Conservation (phyloP, 2,329 filamentous ascomycete genomes). For the Cryphonectria carpinicola region DNA sequence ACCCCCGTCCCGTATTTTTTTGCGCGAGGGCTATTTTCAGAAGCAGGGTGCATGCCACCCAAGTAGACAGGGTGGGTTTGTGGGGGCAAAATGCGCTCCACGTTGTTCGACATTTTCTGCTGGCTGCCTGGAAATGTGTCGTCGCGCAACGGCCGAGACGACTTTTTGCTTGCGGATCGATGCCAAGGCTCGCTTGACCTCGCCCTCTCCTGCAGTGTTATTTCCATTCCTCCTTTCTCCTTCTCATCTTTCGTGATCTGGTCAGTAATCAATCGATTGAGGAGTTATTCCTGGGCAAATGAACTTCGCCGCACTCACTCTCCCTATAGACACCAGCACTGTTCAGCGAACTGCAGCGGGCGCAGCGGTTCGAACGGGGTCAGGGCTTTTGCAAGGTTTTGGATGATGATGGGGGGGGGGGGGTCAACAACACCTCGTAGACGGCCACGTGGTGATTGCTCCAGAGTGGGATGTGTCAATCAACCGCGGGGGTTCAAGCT, state of each 20-base stretch:
- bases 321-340: neutral
- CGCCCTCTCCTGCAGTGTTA: neutral
- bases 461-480: neutral
- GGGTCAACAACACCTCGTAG: neutral
- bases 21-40: conserved; percentile 9
- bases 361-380: neutral
- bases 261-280: neutral
- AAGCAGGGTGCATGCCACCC: neutral
- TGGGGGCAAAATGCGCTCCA: neutral
- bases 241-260: neutral
- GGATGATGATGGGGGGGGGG: too few species aligned
- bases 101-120: neutral
- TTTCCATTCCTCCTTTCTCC: neutral
- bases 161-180: neutral
- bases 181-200: neutral
- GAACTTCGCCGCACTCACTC: neutral
- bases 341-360: neutral
- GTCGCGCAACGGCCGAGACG: neutral
- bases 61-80: neutral
- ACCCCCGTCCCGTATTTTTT: neutral
- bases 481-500: neutral
- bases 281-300: neutral
- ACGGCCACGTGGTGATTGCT: neutral
- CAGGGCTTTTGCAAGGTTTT: neutral
- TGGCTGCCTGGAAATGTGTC: neutral